Base-by-base conservation (phyloP, 495 filamentous ascomycete species). In the Tuber magnatum region DNA sequence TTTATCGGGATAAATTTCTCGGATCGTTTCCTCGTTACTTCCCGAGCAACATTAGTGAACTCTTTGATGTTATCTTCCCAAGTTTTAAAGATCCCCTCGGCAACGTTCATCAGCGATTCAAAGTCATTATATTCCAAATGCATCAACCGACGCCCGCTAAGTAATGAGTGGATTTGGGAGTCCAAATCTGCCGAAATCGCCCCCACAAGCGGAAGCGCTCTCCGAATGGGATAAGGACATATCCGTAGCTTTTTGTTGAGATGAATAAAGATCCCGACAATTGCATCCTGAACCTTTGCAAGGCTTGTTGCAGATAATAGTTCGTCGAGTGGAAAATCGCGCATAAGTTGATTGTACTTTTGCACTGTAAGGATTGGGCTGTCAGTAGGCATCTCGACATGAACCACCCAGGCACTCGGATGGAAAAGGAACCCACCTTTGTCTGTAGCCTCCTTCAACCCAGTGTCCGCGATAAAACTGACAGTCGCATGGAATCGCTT, bases 1-100 rank as follows among this genome's bases (percentile, higher is more conserved):
- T 98, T 98, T 85, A 99, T 97, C 10, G 94, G 94, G 77, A 99
- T 98, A 84, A 98, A 98, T 80, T 94, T 95, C 84, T 98, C 95
- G 77, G 94, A 93, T 73, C 94, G 89, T 75, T 93, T 91, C 74
- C 94, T 88, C 22, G 92, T 97, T 12, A 94, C 92, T 75, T 98
- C 96, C 81, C 95, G 91, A 24, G 95, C 95, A 79, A 98, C 92
- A 80, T 96, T 97, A 24, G 94, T 97, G 82, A 99, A 98, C 80
- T 97, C 96, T 84, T 97, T 97, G 80, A 96, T 87, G 82, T 93
- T 92, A 75, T 97, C 93, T 74, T 98, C 95, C 95, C 95, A 99
- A 35, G 90, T 90, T 65, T 87, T 88, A 88, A 94, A 99, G 75
- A 99, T 94, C 22, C 88, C 87, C 42, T 94, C 92, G 16, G 93